phyloP scores from a whole-genome alignment of 176 grass and related monocot genomes.

The Raddia distichophylla region DNA sequence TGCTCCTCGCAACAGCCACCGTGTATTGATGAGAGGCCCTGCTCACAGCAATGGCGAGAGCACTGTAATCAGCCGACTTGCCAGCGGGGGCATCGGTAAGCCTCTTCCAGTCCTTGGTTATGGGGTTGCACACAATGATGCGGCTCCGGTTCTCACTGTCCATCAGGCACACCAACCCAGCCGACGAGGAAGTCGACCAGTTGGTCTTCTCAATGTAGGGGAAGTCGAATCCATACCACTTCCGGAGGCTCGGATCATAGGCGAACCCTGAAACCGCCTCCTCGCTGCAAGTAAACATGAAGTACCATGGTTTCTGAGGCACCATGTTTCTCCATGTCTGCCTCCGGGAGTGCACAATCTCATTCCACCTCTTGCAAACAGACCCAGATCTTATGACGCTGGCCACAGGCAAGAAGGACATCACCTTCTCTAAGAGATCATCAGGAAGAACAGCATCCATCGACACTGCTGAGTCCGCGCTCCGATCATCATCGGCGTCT shows the following conservation, averaged over 20 bases:
- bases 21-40: conserved; percentile 61
- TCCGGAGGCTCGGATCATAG: conserved; percentile 62
- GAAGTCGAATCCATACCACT: conserved; percentile 84
- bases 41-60: conserved; percentile 62
- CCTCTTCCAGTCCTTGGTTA: conserved; percentile 69
- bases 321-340: conserved; percentile 51
- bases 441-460: conserved; percentile 63
- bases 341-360: conserved; percentile 57
- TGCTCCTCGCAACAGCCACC: conserved; percentile 71
- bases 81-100: conserved; percentile 58
- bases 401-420: conserved; percentile 73
- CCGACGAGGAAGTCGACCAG: conserved; percentile 79
- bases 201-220: conserved; percentile 89
- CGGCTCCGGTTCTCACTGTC: conserved; percentile 70
- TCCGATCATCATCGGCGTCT: conserved; percentile 34
- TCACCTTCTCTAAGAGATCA: conserved; percentile 82
- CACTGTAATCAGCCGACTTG: conserved; percentile 73
- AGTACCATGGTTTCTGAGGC: conserved; percentile 94
- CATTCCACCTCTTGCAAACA: conserved; percentile 84
- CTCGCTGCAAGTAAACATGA: conserved; percentile 86
- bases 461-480: conserved; percentile 36
- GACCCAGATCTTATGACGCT: conserved; percentile 74
- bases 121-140: conserved; percentile 80
- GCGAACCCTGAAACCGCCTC: conserved; percentile 62
- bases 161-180: conserved; percentile 79